phyloP scores from a whole-genome alignment of 352 stramenopile genomes.

The Phytopythium cucurbitacearum region DNA sequence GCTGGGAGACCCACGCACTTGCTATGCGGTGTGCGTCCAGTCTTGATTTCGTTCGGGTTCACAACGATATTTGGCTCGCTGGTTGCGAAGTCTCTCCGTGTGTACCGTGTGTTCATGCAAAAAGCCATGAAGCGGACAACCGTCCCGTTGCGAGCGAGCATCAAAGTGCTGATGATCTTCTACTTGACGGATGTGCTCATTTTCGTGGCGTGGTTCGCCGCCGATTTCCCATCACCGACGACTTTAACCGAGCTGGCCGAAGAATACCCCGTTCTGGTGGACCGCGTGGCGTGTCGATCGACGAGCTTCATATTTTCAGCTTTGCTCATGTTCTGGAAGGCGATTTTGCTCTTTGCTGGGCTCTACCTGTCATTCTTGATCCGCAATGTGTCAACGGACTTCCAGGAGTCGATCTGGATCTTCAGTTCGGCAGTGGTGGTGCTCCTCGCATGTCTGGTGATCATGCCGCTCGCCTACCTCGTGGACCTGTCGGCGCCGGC shows the following conservation, averaged over 20 bases:
- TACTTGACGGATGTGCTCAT: conserved; percentile 18
- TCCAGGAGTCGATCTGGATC: conserved; percentile 65
- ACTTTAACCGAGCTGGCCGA: conserved; percentile 5
- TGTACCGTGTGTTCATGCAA: conserved; percentile 36
- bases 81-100: conserved; percentile 29
- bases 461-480: conserved; percentile 43
- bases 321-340: conserved; percentile 54
- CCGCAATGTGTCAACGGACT: conserved; percentile 50
- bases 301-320: conserved; percentile 47
- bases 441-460: conserved; percentile 36
- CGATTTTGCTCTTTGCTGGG: conserved; percentile 32
- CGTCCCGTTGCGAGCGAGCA: conserved; percentile 9
- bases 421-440: conserved; percentile 42
- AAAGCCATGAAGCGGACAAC: conserved; percentile 21
- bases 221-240: conserved; percentile 27
- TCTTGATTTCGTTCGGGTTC: conserved; percentile 20
- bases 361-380: conserved; percentile 54
- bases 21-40: conserved; percentile 15
- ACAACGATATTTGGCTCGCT: conserved; percentile 27
- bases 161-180: conserved; percentile 17
- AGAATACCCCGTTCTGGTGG: conserved; percentile 6
- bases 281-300: conserved; percentile 26
- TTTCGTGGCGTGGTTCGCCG: conserved; percentile 25
- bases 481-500: conserved; percentile 27
- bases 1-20: conserved; percentile 9